These are phyloP conservation scores for Lactifluus subvellereus DNA, from an alignment of 768 basidiomycete genomes.

Conservation along the genomic window DNA sequence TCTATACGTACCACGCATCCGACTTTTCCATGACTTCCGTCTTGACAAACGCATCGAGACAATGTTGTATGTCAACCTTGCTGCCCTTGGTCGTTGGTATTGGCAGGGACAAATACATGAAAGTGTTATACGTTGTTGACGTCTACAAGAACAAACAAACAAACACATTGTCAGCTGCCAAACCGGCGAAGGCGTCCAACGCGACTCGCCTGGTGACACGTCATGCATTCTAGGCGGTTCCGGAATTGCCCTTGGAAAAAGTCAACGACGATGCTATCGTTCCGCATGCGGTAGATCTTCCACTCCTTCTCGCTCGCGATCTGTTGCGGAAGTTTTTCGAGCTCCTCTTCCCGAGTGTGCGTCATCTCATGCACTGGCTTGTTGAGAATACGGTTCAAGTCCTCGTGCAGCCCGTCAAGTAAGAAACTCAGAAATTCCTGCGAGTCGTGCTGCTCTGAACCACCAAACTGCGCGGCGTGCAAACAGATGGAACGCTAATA, in stretches of 20 bases:
- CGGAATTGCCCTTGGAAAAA: constrained; percentile 97
- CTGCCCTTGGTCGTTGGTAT: constrained; percentile 60
- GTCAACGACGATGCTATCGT: constrained; percentile 93
- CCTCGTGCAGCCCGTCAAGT: constrained; percentile 93
- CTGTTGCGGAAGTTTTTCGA: constrained; percentile 81
- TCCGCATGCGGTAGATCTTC: constrained; percentile 81
- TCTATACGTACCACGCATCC: constrained; percentile 77
- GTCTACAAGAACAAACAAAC: constrained; percentile 47
- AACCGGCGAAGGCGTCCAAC: constrained; percentile 22
- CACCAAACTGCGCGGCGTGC: constrained; percentile 68
- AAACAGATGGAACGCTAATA: constrained; percentile 51
- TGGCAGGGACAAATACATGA: constrained; percentile 91
- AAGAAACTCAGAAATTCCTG: constrained; percentile 96
- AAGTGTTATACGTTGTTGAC: constrained; percentile 94
- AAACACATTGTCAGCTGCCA: constrained; percentile 13
- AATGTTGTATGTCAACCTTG: constrained; percentile 67
- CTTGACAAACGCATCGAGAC: constrained; percentile 86
- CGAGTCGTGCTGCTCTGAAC: constrained; percentile 91
- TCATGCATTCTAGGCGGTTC: constrained; percentile 82
- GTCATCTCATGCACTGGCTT: constrained; percentile 61
- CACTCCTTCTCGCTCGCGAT: constrained; percentile 92
- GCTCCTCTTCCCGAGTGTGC: constrained; percentile 77
- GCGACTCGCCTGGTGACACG: constrained; percentile 70
- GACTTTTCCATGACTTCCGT: constrained; percentile 87
- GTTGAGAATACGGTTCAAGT: constrained; percentile 82